Conservation (phyloP, 2,329 filamentous ascomycete species). For the Sporothrix sp. region DNA sequence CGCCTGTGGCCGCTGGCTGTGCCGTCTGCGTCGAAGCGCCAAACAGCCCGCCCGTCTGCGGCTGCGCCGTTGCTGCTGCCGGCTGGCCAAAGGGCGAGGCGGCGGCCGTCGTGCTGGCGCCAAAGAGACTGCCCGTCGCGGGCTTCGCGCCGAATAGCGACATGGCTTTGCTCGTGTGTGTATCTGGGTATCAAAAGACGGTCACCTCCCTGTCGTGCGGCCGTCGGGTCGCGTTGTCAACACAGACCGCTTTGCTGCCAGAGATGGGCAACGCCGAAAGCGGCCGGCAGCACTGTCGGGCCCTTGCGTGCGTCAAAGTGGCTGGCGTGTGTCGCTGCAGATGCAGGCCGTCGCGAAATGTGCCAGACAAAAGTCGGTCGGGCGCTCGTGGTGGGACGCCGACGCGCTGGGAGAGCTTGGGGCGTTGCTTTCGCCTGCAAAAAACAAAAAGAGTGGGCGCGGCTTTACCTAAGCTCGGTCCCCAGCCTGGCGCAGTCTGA, state of each 20-base stretch:
- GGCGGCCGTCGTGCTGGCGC: constrained; percentile 4
- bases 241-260: not conserved
- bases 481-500: constrained; percentile 16
- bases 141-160: constrained; percentile 18
- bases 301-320: not conserved
- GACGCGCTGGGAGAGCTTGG: not conserved
- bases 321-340: not conserved
- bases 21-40: constrained; percentile 12
- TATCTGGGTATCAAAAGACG: not conserved
- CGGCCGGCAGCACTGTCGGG: too few relatives aligned
- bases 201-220: not conserved
- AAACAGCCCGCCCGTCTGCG: constrained; percentile 20
- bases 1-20: constrained; percentile 4
- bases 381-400: not conserved
- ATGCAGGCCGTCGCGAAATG: not conserved
- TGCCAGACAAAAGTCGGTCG: not conserved
- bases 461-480: not conserved
- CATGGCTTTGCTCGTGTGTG: constrained; percentile 9
- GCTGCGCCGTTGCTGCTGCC: constrained; percentile 22
- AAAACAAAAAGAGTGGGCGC: constrained; percentile 1
- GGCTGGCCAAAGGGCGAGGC: constrained; percentile 10
- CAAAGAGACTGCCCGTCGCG: constrained; percentile 12
- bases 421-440: not conserved
- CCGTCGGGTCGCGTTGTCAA: not conserved
- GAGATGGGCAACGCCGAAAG: too few relatives aligned